Evolutionary conservation across 2,329 filamentous ascomycete species (phyloP).

Genomic region (Trematosphaeria pertusa): DNA sequence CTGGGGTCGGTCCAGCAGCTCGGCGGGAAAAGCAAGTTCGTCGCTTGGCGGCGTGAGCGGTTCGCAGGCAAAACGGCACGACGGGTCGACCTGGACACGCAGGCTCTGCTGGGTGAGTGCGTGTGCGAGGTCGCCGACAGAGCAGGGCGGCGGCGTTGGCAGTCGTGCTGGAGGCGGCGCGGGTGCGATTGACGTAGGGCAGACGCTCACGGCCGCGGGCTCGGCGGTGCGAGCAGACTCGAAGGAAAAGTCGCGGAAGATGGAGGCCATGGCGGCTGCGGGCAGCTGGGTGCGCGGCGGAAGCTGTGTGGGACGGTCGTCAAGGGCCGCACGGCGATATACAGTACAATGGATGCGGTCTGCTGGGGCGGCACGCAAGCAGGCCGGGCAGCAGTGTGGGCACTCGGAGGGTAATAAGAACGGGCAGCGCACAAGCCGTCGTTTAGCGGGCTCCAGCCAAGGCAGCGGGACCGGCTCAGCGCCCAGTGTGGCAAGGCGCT

Average conservation of each 20-base stretch:
- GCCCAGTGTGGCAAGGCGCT: constrained; percentile 7
- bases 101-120: constrained; percentile 43
- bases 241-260: constrained; percentile 52
- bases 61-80: constrained; percentile 15
- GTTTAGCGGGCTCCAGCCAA: constrained; percentile 6
- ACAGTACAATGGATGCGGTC: no score
- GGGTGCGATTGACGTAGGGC: constrained; percentile 37
- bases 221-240: constrained; percentile 38
- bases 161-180: constrained; percentile 19
- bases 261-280: constrained; percentile 17
- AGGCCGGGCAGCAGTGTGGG: constrained; percentile 3
- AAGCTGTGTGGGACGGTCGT: no score
- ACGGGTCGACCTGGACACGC: constrained; percentile 29
- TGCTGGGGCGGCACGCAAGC: no score
- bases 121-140: constrained; percentile 45
- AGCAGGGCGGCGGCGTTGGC: constrained; percentile 39
- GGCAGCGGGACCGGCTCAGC: constrained; percentile 2
- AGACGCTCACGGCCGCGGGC: constrained; percentile 39
- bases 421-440: constrained; percentile 4
- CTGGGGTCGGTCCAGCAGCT: constrained; percentile 11
- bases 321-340: no score
- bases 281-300: no score
- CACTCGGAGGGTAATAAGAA: not conserved
- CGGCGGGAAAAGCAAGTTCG: constrained; percentile 21
- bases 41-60: constrained; percentile 37